Percentiles rank a stretch among this genome's conserved stretches.
Evolutionary conservation across 106 monocot genomes (phyloP).

Genomic region (Dendrobium nobile): DNA sequence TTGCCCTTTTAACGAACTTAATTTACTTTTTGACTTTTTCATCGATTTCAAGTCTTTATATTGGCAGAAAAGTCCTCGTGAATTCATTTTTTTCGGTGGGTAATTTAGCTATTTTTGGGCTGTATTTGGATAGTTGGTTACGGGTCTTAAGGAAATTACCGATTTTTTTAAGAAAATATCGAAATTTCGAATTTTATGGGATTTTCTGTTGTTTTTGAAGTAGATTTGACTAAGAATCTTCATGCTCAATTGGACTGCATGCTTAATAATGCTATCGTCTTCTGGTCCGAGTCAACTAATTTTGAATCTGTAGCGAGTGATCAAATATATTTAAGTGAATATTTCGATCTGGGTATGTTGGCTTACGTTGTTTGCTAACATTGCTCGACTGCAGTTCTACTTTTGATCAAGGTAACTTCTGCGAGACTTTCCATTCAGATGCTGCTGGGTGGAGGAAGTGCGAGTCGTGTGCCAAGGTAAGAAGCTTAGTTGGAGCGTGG

Average conservation of each 20-base stretch:
- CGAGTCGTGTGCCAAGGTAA: slow-evolving; percentile 58
- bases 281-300: neutral
- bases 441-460: slow-evolving; percentile 64
- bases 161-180: neutral
- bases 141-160: neutral
- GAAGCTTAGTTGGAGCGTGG: neutral
- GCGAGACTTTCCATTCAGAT: slow-evolving; percentile 47
- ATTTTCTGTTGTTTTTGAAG: neutral
- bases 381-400: slow-evolving; percentile 14
- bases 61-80: neutral
- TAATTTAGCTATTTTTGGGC: neutral
- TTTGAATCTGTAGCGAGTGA: neutral
- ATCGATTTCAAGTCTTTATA: neutral
- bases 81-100: neutral
- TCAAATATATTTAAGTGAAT: neutral
- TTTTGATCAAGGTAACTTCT: slow-evolving; percentile 53
- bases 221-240: neutral
- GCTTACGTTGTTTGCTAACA: neutral
- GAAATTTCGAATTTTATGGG: neutral
- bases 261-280: neutral
- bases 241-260: neutral
- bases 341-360: neutral
- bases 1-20: neutral
- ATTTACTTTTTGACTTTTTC: neutral
- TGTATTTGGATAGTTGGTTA: neutral